A percentile compares a stretch with the other conserved stretches of the same genome.
These are phyloP conservation scores for Solanum peruvianum DNA, from an alignment of 257 asterid species.

Conservation along the genomic window DNA sequence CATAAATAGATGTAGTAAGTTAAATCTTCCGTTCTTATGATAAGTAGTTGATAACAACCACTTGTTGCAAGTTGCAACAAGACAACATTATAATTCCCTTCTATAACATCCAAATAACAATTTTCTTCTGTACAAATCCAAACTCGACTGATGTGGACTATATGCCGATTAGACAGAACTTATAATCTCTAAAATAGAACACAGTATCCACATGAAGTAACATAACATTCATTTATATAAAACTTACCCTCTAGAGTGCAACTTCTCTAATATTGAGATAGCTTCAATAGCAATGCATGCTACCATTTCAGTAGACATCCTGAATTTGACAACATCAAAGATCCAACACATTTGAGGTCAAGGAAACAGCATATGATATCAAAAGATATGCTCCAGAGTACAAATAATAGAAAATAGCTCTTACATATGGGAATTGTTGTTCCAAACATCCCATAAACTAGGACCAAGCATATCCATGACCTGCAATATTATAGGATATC, in stretches of 20 bases:
- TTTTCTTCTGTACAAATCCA: background rate
- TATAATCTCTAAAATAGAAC: background rate
- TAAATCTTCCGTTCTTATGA: background rate
- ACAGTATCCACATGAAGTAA: background rate
- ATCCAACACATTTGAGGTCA: background rate
- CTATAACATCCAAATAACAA: background rate
- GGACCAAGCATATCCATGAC: constrained; percentile 34
- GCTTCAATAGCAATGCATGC: constrained; percentile 94
- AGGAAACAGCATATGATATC: background rate
- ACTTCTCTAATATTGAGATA: constrained; percentile 70
- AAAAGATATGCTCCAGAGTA: background rate
- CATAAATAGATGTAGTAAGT: background rate
- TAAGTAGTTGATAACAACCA: background rate
- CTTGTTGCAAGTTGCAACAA: background rate
- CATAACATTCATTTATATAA: background rate
- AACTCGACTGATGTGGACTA: background rate
- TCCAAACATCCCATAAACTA: constrained; percentile 97
- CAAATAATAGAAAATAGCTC: constrained; percentile 2
- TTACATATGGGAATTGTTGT: constrained; percentile 51
- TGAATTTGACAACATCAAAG: constrained; percentile 11
- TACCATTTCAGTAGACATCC: constrained; percentile 89
- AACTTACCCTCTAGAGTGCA: constrained; percentile 78
- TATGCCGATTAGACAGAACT: background rate
- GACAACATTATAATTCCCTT: background rate
- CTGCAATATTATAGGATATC: background rate